phyloP scores from a whole-genome alignment of 331 rosid species.

The Saraca asoca region DNA sequence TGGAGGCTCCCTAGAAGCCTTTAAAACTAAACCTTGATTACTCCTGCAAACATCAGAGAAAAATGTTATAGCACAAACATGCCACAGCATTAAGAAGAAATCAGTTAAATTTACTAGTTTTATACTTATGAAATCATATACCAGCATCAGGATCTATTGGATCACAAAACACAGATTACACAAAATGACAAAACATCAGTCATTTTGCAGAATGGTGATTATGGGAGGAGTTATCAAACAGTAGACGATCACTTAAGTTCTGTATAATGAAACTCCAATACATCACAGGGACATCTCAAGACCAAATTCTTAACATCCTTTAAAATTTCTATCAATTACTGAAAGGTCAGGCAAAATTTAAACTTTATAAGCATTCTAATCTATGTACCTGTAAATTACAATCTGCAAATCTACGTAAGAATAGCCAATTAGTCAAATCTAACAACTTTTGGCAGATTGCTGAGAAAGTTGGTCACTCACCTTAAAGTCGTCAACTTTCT shows the following conservation, averaged over 20 bases:
- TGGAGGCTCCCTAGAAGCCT: constrained; percentile 62
- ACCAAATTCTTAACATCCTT: constrained; percentile 3
- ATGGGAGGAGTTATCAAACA: background rate
- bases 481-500: constrained; percentile 40
- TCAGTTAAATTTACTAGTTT: background rate
- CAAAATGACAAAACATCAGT: constrained; percentile 14
- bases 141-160: background rate
- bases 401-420: background rate
- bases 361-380: constrained; percentile 8
- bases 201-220: background rate
- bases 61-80: background rate
- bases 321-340: background rate
- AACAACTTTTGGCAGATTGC: constrained; percentile 7
- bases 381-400: background rate
- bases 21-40: constrained; percentile 47
- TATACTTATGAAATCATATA: background rate
- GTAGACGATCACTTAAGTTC: constrained; percentile 2
- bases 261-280: constrained; percentile 29
- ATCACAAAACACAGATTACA: background rate
- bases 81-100: constrained; percentile 2
- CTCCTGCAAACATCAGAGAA: constrained; percentile 49
- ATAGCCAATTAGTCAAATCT: constrained; percentile 14
- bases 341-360: constrained; percentile 12
- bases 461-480: constrained; percentile 40
- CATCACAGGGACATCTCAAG: background rate